Evolutionary conservation across 148 eudicot species (phyloP), one percentile per base, ranked within the genome.

Genomic region (Dysphania ambrosioides): DNA sequence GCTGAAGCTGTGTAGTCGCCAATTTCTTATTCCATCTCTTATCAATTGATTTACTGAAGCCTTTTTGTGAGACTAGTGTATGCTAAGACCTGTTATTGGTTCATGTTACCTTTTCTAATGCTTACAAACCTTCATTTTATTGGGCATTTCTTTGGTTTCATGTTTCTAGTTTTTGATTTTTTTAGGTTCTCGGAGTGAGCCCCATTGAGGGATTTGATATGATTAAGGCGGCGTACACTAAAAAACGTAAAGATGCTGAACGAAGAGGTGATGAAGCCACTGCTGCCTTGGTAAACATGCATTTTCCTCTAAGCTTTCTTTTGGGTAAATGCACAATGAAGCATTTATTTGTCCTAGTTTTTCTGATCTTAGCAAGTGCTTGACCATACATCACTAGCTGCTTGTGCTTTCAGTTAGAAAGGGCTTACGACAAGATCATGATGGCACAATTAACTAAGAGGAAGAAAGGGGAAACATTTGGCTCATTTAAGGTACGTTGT

Each of bases 341-440:
- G 23, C 23, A 32, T n/a, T 51, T 49, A 11, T 47, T 13, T 66
- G 19, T 19, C 34, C 26, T 36, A 55, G 41, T 67, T 47, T 47
- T 47, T n/a, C 53, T 47, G 53, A 47, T 47, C 53, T 47, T 35
- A 6, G 53, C 51, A 40, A 60, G 34, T 67, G 29, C 35, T 16
- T 71, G 26, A 19, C 32, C 23, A 31, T 53, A 16, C 32, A 29
- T 53, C 11, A 19, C 32, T 64, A 0, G 24, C 62, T 31, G 9
- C 63, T 11, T 70, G n/a, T 74, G 65, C n/a, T 71, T 86, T 77
- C 90, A 94, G 98, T 82, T 94, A 76, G 97, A 91, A 64, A 82
- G 82, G 81, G 98, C 98, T 34, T 94, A 94, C 82, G 97, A 94
- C 86, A 90, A 86, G 80, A 83, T 94, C 82, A 91, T 91, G 98